phyloP scores from a whole-genome alignment of 257 asterid species.

The Salvia miltiorrhiza region DNA sequence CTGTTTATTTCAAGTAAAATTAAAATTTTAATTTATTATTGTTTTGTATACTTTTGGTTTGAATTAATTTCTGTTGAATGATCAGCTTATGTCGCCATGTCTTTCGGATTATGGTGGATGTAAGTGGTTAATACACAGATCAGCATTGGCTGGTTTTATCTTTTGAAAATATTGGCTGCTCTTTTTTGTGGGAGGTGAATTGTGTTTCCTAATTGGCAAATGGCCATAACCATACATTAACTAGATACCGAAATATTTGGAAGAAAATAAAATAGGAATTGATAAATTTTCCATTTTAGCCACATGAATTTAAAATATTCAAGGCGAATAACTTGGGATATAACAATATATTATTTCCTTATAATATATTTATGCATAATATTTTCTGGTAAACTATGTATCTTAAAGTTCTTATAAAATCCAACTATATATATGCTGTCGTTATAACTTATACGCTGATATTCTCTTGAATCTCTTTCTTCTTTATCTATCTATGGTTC shows the following conservation, averaged over 20 bases:
- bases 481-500: no score
- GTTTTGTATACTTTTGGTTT: neutral
- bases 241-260: neutral
- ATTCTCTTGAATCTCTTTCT: no score
- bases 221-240: neutral
- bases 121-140: conserved; percentile 23
- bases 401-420: no score
- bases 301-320: neutral
- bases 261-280: neutral
- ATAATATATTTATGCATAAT: no score
- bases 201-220: neutral
- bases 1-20: no score
- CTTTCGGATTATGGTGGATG: conserved; percentile 39
- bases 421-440: no score
- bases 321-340: no score
- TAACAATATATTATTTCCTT: no score
- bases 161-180: neutral
- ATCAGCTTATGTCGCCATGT: conserved; percentile 56
- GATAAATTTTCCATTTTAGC: neutral
- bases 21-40: neutral
- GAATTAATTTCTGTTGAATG: conserved; percentile 11
- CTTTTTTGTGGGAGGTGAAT: neutral
- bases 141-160: conserved; percentile 9
- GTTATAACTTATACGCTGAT: no score
- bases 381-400: no score